phyloP scores from a whole-genome alignment of 192 early-diverging fungal species.

The Allomyces javanicus region DNA sequence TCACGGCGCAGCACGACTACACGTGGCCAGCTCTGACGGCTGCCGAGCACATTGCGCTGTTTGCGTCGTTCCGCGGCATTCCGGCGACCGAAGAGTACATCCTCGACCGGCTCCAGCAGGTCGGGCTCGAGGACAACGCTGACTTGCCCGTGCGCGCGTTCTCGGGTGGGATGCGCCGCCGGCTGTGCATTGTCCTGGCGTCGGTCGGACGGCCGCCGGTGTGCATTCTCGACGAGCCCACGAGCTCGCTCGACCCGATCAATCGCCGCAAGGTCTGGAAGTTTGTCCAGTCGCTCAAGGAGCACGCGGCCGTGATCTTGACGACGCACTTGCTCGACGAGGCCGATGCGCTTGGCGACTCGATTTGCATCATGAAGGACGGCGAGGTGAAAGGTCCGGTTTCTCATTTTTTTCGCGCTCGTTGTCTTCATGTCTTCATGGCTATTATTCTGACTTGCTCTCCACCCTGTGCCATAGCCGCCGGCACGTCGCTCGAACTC shows the following conservation, averaged over 20 bases:
- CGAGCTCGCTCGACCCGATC: conserved; percentile 2
- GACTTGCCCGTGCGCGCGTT: background rate
- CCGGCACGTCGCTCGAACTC: background rate
- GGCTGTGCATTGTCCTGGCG: conserved; percentile 2
- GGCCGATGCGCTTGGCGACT: conserved; percentile 27
- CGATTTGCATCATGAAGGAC: background rate
- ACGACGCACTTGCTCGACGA: conserved; percentile 18
- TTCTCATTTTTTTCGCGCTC: too few relatives aligned
- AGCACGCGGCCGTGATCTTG: background rate
- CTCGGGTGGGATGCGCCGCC: conserved; percentile 1
- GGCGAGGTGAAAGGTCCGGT: background rate
- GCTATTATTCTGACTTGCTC: too few relatives aligned
- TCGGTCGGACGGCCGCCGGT: conserved; percentile 1
- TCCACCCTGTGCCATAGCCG: background rate
- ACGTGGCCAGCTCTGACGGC: background rate
- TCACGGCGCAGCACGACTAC: background rate
- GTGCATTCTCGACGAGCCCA: conserved; percentile 3
- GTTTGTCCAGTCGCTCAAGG: background rate
- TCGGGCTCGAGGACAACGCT: background rate
- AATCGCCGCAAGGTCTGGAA: conserved; percentile 2
- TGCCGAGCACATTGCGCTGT: background rate
- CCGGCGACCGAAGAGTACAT: background rate
- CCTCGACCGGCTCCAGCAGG: background rate
- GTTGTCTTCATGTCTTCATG: too few relatives aligned
- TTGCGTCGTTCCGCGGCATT: background rate